phyloP scores from a whole-genome alignment of 805 yeast genomes.

The Kodamaea nitidulidarum region DNA sequence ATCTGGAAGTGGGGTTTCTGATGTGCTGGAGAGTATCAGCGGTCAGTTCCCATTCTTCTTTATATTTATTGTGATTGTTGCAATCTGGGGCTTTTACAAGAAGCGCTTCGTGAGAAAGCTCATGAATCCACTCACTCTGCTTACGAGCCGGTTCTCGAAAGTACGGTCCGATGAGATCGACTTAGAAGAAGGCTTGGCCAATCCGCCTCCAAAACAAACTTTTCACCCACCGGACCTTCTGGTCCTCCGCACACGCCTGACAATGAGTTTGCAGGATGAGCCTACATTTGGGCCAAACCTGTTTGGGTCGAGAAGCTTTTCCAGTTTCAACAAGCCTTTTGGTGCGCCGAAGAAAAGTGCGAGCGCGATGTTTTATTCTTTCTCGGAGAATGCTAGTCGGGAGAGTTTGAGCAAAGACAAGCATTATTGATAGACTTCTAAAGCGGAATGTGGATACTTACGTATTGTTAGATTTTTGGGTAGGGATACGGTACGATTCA shows the following conservation, averaged over 20 bases:
- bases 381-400: constrained; percentile 17
- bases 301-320: constrained; percentile 11
- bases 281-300: constrained; percentile 11
- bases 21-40: not conserved
- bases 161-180: constrained; percentile 7
- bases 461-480: no score
- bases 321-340: constrained; percentile 37
- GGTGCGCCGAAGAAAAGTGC: constrained; percentile 24
- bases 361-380: constrained; percentile 8
- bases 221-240: constrained; percentile 11
- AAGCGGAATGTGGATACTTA: no score
- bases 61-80: not conserved
- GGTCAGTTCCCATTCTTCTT: not conserved
- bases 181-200: constrained; percentile 33
- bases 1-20: constrained; percentile 23
- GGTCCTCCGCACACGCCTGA: constrained; percentile 36
- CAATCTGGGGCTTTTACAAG: not conserved
- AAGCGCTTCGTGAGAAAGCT: not conserved
- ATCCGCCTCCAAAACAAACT: constrained; percentile 11
- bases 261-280: constrained; percentile 24
- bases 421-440: constrained; percentile 1
- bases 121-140: not conserved
- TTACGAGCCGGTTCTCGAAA: not conserved
- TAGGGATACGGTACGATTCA: no score
- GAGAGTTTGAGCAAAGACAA: constrained; percentile 22